Conservation (phyloP, 345 rosid species). For the Lenwebbia sp. region DNA sequence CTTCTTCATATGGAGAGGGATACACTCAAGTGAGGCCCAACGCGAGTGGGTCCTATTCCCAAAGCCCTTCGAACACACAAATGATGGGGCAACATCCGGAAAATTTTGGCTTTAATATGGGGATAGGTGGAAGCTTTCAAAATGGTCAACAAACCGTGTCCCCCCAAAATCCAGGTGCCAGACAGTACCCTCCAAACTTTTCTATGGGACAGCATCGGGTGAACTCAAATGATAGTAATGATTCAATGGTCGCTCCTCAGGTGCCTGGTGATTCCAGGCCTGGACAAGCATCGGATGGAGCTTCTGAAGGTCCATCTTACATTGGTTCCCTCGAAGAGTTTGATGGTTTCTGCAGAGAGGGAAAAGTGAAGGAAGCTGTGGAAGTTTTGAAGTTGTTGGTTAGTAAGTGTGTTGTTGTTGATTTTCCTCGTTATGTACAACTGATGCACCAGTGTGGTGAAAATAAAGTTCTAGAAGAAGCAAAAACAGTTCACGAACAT, state of each 20-base stretch:
- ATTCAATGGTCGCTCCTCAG: background rate
- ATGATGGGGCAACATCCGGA: conserved; percentile 1
- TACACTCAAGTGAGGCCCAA: background rate
- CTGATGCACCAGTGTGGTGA: conserved; percentile 61
- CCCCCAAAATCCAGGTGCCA: background rate
- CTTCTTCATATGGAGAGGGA: background rate
- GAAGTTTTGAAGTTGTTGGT: conserved; percentile 32
- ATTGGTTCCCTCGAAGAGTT: conserved; percentile 24
- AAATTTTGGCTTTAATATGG: background rate
- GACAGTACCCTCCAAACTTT: conserved; percentile 5
- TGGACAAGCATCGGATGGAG: conserved; percentile 9
- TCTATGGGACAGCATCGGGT: conserved; percentile 3
- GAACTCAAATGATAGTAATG: background rate
- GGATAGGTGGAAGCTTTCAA: background rate
- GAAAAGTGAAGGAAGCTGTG: conserved; percentile 51
- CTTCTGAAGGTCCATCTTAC: conserved; percentile 5
- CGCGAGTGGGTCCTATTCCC: background rate
- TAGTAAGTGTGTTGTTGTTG: conserved; percentile 26
- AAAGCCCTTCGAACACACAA: conserved; percentile 1
- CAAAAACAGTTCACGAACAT: conserved; percentile 41
- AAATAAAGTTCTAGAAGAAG: conserved; percentile 47
- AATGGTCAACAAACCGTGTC: background rate
- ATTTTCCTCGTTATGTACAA: conserved; percentile 25
- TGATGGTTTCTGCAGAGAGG: conserved; percentile 42
- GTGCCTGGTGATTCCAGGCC: background rate